Evolutionary conservation across 192 early-diverging fungal species (phyloP).

Genomic region (Coemansia interrupta): DNA sequence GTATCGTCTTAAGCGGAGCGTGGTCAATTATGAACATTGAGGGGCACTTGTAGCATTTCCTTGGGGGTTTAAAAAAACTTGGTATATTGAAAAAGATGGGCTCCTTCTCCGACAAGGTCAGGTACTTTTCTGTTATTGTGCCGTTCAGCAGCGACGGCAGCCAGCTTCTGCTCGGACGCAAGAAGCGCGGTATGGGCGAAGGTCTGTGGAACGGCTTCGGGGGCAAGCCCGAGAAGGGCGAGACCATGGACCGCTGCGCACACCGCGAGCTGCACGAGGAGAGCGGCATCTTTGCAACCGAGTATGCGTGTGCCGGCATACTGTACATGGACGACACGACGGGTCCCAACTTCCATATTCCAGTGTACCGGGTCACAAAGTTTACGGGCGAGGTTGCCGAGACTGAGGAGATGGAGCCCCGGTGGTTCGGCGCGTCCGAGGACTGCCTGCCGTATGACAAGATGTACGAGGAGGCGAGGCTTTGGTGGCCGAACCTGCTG

Average conservation of each 20-base stretch:
- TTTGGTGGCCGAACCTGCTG: conserved; percentile 48
- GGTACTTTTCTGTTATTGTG: conserved; percentile 33
- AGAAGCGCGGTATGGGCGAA: conserved; percentile 75
- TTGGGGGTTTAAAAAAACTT: no score
- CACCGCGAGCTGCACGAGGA: conserved; percentile 66
- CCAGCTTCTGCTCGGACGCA: conserved; percentile 66
- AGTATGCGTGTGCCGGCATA: conserved; percentile 53
- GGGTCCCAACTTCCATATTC: conserved; percentile 53
- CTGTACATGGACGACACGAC: conserved; percentile 59
- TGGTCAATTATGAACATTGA: no score
- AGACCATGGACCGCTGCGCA: conserved; percentile 63
- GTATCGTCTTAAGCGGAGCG: no score
- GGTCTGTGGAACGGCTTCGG: conserved; percentile 74
- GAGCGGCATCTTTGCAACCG: conserved; percentile 48
- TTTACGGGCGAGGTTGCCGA: conserved; percentile 56
- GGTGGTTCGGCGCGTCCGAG: conserved; percentile 57
- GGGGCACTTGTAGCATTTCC: no score
- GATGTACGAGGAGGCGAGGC: conserved; percentile 47
- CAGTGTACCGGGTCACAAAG: conserved; percentile 54
- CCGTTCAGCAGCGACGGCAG: conserved; percentile 14
- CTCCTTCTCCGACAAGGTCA: not conserved
- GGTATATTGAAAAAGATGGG: no score
- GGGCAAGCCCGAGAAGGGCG: conserved; percentile 68
- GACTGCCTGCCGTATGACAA: conserved; percentile 57
- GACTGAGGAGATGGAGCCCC: conserved; percentile 73